phyloP scores from a whole-genome alignment of 768 basidiomycete species.

The Hygrocybe coccinea region DNA sequence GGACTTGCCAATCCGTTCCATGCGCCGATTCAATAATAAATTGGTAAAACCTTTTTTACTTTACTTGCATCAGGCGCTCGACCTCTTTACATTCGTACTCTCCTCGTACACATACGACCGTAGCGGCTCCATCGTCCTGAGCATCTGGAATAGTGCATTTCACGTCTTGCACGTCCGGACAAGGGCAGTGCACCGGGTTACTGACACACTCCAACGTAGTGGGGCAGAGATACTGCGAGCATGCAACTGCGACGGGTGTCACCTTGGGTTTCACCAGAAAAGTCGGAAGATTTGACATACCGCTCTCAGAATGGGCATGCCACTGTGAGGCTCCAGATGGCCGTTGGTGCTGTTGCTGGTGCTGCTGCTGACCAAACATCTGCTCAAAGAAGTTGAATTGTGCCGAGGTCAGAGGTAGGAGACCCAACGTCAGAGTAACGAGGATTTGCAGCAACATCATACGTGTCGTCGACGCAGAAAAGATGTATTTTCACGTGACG shows the following conservation, averaged over 20 bases:
- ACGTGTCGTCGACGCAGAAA: too few species aligned
- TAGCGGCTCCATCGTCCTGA: constrained; percentile 47
- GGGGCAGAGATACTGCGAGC: constrained; percentile 73
- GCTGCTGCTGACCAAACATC: constrained; percentile 64
- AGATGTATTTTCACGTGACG: constrained; percentile 1
- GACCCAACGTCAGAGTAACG: constrained; percentile 2
- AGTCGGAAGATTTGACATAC: constrained; percentile 31
- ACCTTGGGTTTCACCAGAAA: not conserved
- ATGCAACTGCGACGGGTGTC: constrained; percentile 47
- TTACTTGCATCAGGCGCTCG: constrained; percentile 44
- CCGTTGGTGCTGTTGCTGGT: constrained; percentile 55
- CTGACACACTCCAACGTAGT: constrained; percentile 66
- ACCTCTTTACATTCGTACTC: constrained; percentile 57
- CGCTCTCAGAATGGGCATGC: constrained; percentile 58
- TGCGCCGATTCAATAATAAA: too few species aligned
- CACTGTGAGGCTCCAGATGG: constrained; percentile 56
- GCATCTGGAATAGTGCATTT: constrained; percentile 71
- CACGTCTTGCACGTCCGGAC: constrained; percentile 69
- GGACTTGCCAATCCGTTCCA: too few species aligned
- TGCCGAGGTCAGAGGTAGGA: constrained; percentile 41
- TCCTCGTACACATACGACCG: constrained; percentile 69
- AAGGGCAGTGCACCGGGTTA: constrained; percentile 65
- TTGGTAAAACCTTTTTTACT: too few species aligned
- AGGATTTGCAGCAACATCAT: constrained; percentile 4
- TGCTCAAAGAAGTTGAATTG: constrained; percentile 79